Conservation (phyloP, 1,139 yeast species). For the Blastobotrys serpentis region DNA sequence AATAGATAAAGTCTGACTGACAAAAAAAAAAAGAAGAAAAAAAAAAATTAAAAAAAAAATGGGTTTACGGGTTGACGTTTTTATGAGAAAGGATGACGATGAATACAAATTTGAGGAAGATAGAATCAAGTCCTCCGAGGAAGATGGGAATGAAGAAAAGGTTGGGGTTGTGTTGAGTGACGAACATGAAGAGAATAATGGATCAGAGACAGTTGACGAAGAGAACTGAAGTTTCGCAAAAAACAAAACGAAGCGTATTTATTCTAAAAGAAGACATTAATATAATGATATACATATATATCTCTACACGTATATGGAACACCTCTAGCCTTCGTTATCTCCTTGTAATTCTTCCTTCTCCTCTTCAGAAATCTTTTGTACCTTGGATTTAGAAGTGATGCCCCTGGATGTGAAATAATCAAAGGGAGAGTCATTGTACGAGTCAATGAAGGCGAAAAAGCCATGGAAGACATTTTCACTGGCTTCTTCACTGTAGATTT, state of each 20-base stretch:
- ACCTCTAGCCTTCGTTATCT: slow-evolving; percentile 30
- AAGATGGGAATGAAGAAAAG: neutral
- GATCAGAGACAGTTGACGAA: neutral
- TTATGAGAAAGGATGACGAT: slow-evolving; percentile 7
- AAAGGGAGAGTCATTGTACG: slow-evolving; percentile 63
- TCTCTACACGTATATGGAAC: neutral
- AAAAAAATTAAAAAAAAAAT: neutral
- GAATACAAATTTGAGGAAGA: slow-evolving; percentile 3
- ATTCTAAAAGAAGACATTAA: neutral
- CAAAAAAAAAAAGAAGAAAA: neutral
- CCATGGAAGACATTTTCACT: slow-evolving; percentile 85
- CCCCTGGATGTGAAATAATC: slow-evolving; percentile 74
- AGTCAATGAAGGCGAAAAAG: slow-evolving; percentile 84
- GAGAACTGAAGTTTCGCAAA: neutral
- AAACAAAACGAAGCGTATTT: neutral
- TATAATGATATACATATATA: no score
- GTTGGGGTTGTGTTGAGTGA: neutral
- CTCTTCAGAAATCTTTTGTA: slow-evolving; percentile 28
- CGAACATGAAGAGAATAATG: neutral
- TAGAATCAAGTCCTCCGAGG: neutral
- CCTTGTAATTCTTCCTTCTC: slow-evolving; percentile 35
- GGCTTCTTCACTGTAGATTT: slow-evolving; percentile 85
- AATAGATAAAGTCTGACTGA: no score
- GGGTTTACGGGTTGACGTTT: neutral
- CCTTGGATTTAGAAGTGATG: slow-evolving; percentile 37